Percentiles rank a stretch among this genome's conserved stretches.
Conservation (phyloP, 306 rosid genomes). For the Cyamopsis tetragonoloba region DNA sequence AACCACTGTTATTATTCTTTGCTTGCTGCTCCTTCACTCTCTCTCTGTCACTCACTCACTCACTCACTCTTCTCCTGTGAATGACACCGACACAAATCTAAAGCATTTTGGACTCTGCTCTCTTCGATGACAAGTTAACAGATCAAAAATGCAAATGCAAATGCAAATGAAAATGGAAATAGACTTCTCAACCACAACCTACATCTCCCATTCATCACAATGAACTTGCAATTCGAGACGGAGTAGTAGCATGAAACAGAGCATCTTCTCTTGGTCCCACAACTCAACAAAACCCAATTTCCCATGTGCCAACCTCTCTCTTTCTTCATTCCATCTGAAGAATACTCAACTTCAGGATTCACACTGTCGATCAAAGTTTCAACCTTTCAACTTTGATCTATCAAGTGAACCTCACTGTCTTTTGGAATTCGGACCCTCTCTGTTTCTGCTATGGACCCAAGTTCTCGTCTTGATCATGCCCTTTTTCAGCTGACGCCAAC, state of each 20-base stretch:
- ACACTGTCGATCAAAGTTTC: background rate
- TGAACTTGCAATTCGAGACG: too few species aligned
- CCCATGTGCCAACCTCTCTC: conserved; percentile 59
- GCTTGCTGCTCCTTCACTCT: conserved; percentile 34
- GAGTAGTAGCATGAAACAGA: background rate
- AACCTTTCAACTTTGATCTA: conserved; percentile 20
- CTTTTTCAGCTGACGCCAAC: conserved; percentile 99
- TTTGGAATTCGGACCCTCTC: background rate
- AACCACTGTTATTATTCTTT: conserved; percentile 50
- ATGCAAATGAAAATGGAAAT: conserved; percentile 15
- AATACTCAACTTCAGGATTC: conserved; percentile 18
- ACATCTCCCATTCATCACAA: too few species aligned
- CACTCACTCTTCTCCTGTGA: conserved; percentile 29
- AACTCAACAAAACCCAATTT: conserved; percentile 38
- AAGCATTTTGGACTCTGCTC: conserved; percentile 20
- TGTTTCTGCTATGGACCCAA: conserved; percentile 60
- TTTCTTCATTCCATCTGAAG: conserved; percentile 38
- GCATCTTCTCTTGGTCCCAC: conserved; percentile 60
- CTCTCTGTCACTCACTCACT: conserved; percentile 22
- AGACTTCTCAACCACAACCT: conserved; percentile 47
- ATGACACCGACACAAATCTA: conserved; percentile 42
- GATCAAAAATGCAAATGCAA: too few species aligned
- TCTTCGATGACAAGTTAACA: conserved; percentile 46
- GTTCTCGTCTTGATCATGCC: conserved; percentile 77
- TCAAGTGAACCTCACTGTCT: conserved; percentile 13